Evolutionary conservation across 2,329 filamentous ascomycete genomes (phyloP), one percentile per base, ranked within the genome.

Genomic region (Claviceps quebecensis): DNA sequence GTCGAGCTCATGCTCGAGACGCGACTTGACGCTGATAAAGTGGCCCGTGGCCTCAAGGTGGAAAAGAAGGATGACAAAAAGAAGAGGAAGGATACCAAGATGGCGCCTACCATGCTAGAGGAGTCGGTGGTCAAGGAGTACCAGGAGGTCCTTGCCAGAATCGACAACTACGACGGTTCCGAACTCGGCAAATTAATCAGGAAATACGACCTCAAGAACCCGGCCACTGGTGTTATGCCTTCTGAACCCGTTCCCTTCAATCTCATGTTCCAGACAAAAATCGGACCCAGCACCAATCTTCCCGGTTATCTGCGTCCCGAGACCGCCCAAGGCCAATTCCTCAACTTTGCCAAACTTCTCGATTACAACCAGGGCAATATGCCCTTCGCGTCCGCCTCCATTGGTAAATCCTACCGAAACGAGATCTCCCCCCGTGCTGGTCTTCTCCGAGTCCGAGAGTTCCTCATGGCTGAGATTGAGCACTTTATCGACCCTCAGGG

Each of bases 391-490:
- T 97, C 91, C 48, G 93, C 93, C 46, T 95, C 87, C 40, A 94
- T 98, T 65, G 93, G 93, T 69, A 95, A 95, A 71, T 96, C 91
- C 1, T 97, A 95, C 78, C 83, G 93, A 62, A 98, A 98, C 67
- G 93, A 98, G 66, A 96, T 98, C 60, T 96, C 93, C 0, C 93
- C 93, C 9, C 81, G 93, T 52, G 81, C 87, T 56, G 93, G 93
- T 70, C 81, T 98, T 41, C 72, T 98, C 53, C 86, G 93, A 60
- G 93, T 98, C 44, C 87, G 93, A 61, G 93, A 98, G 68, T 97
- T 98, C 72, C 72, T 96, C 61, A 97, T 98, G 93, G 93, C 91
- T 23, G 93, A 98, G 71, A 95, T 98, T 60, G 93, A 98, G 73
- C 93, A 98, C 69, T 98, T 87, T 65, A 93, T 98, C 58, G 93